These are phyloP conservation scores for Limonium bicolor DNA, from an alignment of 148 eudicot species.

Conservation along the genomic window DNA sequence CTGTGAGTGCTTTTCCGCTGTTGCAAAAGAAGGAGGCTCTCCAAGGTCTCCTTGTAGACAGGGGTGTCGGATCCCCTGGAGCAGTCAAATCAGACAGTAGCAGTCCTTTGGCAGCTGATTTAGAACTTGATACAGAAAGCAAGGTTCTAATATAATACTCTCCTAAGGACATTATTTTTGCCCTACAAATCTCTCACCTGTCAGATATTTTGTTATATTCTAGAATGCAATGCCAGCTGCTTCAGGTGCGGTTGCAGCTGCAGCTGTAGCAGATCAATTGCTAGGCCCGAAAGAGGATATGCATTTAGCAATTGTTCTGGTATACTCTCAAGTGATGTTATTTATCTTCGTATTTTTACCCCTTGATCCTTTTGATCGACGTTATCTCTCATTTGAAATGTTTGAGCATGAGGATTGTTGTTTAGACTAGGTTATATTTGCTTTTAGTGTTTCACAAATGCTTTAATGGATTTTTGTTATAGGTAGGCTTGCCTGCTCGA, in stretches of 20 bases:
- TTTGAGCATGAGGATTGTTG: too few relatives aligned
- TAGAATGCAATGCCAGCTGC: conserved; percentile 96
- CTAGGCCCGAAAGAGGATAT: conserved; percentile 98
- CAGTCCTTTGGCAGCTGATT: conserved; percentile 25
- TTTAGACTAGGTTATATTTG: too few relatives aligned
- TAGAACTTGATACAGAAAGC: conserved; percentile 44
- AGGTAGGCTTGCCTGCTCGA: conserved; percentile 99
- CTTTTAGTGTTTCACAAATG: too few relatives aligned
- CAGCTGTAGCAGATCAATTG: conserved; percentile 98
- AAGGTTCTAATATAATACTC: conserved; percentile 82
- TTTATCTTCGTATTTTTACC: neutral
- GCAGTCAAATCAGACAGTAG: conserved; percentile 56
- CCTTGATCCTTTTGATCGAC: too few relatives aligned
- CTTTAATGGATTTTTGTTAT: too few relatives aligned
- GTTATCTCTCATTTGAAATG: too few relatives aligned
- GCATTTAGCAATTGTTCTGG: conserved; percentile 96
- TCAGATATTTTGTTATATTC: conserved; percentile 1
- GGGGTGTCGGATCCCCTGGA: conserved; percentile 96
- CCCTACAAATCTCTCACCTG: too few relatives aligned
- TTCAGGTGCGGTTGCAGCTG: conserved; percentile 99
- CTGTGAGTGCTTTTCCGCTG: conserved; percentile 38
- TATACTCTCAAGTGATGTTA: conserved; percentile 19
- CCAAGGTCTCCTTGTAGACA: conserved; percentile 69
- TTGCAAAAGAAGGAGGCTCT: conserved; percentile 61
- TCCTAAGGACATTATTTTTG: too few relatives aligned